Evolutionary conservation across 495 filamentous ascomycete genomes (phyloP), one percentile per base, ranked within the genome.

Genomic region (Astrothelium macrocarpum): DNA sequence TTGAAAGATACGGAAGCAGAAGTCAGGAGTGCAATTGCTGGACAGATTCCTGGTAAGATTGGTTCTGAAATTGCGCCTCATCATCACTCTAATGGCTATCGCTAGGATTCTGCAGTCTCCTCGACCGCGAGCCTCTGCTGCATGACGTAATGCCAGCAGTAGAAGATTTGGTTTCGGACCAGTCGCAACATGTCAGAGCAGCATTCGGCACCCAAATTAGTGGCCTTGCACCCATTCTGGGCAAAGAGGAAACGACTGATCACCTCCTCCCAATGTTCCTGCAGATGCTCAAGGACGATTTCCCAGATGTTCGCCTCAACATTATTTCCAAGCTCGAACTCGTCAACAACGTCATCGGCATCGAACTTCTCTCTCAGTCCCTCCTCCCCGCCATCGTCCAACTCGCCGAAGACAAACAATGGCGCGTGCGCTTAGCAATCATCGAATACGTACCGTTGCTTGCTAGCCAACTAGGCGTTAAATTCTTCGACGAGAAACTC

Each of bases 281-380:
- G 42, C 90, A 95, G 72, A 98, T 98, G 94, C 86, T 98, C 59
- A 98, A 98, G 78, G 94, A 98, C 73, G 94, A 98, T 70, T 97
- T 96, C 76, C 94, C 94, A 34, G 95, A 97, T 72, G 94, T 98
- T 61, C 87, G 94, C 45, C 82, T 98, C 43, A 95, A 97, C 76
- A 98, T 98, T 72, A 98, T 98, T 72, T 97, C 93, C 2, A 98
- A 97, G 77, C 82, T 98, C 59, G 94, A 98, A 76, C 81, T 93
- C 62, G 95, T 98, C 64, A 98, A 98, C 76, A 91, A 97, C 78
- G 91, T 91, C 91, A 98, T 98, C 71, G 94, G 94, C 64, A 97
- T 98, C 72, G 95, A 98, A 45, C 84, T 94, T 31, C 87, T 98
- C 58, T 96, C 95, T 36, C 91, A 97, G 73, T 96, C 91, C 32